Base-by-base conservation (phyloP, 1,284 basidiomycete genomes). In the Ustilago nuda region DNA sequence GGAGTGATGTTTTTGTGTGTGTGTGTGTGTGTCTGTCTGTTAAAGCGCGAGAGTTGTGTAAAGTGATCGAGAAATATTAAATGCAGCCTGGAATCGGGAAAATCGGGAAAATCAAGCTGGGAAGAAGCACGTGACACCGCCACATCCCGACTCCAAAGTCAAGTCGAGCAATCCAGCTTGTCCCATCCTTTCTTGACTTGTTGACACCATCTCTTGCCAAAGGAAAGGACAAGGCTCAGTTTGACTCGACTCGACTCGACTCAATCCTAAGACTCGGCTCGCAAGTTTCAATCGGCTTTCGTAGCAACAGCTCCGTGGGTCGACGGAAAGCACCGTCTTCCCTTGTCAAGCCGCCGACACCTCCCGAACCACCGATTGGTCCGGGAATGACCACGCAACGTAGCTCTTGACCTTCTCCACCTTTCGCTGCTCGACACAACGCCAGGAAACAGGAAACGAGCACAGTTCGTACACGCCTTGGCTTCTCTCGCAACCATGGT, bases 401-500 rank as follows among this genome's bases (percentile, higher is more conserved):
- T 33, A 15, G 15, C 32, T 32, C 33, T 53, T 53, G 13, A 53
- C 11, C 32, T 52, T 33, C n/a, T 52, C 27, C 4, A 27, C 7
- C 15, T 43, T 41, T 17, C 15, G 6, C 9, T 45, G 15, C 43
- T 15, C n/a, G 11, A 45, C 43, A 17, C 13, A 45, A 45, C 43
- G 19, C 11, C 11, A 19, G 6, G 19, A 15, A 45, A n/a, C 2
- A 19, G 6, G 19, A 15, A 41, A 45, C 11, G 43, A 19, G n/a
- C 2, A 7, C 11, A 45, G 43, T 19, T 45, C 23, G 3, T 15
- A n/a, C 13, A 43, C 15, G 13, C 6, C 19, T n/a, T 17, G 30
- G 48, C 48, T 50, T 48, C n/a, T 19, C 37, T 33, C 19, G 8
- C 23, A 33, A 45, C 37, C 19, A 72, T 72, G 70, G 66, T 70